Conservation (phyloP, 2,329 filamentous ascomycete species). For the Gliomastix tumulicola region DNA sequence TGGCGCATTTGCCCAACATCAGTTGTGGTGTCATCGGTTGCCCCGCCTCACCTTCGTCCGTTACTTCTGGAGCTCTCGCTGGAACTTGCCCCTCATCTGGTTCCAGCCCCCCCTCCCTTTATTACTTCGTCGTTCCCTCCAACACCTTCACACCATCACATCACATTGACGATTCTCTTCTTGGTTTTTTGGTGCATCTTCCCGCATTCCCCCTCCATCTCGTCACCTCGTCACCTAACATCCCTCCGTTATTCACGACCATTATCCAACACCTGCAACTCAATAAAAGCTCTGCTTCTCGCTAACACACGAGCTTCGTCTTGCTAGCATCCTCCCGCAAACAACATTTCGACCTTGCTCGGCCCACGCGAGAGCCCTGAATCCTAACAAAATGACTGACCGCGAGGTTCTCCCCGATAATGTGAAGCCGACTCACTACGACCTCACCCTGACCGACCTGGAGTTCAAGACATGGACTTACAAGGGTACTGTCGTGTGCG, state of each 20-base stretch:
- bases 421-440: constrained; percentile 81
- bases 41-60: too few species aligned
- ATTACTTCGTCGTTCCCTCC: too few species aligned
- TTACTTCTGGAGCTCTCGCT: too few species aligned
- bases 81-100: too few species aligned
- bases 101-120: too few species aligned
- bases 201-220: not conserved
- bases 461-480: constrained; percentile 72
- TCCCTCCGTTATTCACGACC: not conserved
- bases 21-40: too few species aligned
- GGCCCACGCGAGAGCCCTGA: constrained; percentile 24
- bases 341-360: constrained; percentile 23
- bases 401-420: constrained; percentile 54
- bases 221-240: not conserved
- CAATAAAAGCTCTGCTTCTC: constrained; percentile 1
- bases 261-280: not conserved
- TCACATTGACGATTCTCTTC: too few species aligned
- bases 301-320: not conserved
- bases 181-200: too few species aligned
- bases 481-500: constrained; percentile 67
- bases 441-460: constrained; percentile 72
- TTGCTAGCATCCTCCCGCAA: constrained; percentile 15
- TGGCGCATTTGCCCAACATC: too few species aligned
- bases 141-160: too few species aligned
- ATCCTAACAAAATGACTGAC: constrained; percentile 41